Base-by-base conservation (phyloP, 2,329 filamentous ascomycete genomes). In the Penicillium concentricum region DNA sequence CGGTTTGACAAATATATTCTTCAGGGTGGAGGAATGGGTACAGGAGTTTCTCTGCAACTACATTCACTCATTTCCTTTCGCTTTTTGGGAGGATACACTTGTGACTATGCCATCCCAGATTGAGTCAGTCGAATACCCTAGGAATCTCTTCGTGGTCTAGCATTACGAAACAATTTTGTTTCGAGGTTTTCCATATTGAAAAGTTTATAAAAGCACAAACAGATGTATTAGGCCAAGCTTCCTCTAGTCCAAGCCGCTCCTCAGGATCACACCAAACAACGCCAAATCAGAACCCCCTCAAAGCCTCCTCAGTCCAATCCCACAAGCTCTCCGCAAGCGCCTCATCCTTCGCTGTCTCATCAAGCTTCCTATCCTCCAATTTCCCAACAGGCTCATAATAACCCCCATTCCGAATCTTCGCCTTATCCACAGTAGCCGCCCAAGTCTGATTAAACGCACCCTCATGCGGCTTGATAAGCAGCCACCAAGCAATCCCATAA, bases 371-470 rank as follows among this genome's bases (percentile, higher is more conserved):
- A 35, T 59, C 42, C 20, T 35, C 38, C 35, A 61, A 51, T 38
- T 51, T 54, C 15, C 38, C 42, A 37, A 54, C 24, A 45, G 32
- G 24, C 26, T 51, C 48, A 43, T 51, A 51, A 24, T 51, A 51
- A 8, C 48, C 48, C 13, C 48, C 48, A 51, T 51, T 51, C 13
- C 18, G 24, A 42, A 51, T 28, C 45, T 57, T 48, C 6, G 61
- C 38, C 1, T 61, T 60, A 28, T 61, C 56, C 2, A 69, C 68
- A 1, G 75, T 76, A 4, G 71, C 72, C 13, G 73, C 74, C 76
- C 77, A 81, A 9, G 80, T 61, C 61, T 76, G 72, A 55, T 70
- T 78, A 47, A 74, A 69, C 20, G 69, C 68, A 3, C 77, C 77
- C 55, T 76, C 63, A 37, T 75, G 68, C 2, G 72, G 13, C 28